Evolutionary conservation across 306 rosid species (phyloP), one percentile per base, ranked within the genome.

Genomic region (Purshia tridentata): DNA sequence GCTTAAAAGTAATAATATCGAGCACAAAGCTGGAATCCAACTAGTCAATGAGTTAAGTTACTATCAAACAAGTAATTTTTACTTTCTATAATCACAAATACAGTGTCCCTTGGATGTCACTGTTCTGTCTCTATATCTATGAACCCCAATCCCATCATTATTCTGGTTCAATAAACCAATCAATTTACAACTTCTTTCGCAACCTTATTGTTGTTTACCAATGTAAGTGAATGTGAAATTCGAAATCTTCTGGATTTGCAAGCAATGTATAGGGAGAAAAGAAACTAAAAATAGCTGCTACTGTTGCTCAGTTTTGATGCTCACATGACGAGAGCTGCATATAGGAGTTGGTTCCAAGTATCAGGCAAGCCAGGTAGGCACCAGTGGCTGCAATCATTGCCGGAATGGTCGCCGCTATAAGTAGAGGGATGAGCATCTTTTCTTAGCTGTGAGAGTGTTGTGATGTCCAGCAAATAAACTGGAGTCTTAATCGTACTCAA

Each of bases 311-410:
- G 48, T 68, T 40, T 51, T 9, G 22, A 19, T 45, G 47, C 50
- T 86, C 83, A 85, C 81, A 73, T 79, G 56, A 72, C 62, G 46
- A 94, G 95, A 22, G 90, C 86, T 16, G 99, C 93, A 57, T 88
- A 89, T 11, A 91, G 75, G 72, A 94, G 97, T 67, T 89, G 97
- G 84, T 94, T 94, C 99, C 99, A 94, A 8, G 96, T 88, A 77
- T 94, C 99, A 11, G 99, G 99, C 71, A 91, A 75, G 13, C 99
- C 99, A 6, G 99, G 99, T 14, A 94, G 82, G 76, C 99, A 94
- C 99, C 99, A 94, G 20, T 94, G 99, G 84, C 97, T 94, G 75
- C 99, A 94, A 51, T 94, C 99, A 3, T 83, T 94, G 85, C 96
- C 95, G 0, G 86, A 60, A 20, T 76, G 87, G 37, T 86, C 86